A percentile compares a stretch with the other conserved stretches of the same genome.
Conservation (phyloP, 805 yeast genomes). For the Scheffersomyces amazonensis region DNA sequence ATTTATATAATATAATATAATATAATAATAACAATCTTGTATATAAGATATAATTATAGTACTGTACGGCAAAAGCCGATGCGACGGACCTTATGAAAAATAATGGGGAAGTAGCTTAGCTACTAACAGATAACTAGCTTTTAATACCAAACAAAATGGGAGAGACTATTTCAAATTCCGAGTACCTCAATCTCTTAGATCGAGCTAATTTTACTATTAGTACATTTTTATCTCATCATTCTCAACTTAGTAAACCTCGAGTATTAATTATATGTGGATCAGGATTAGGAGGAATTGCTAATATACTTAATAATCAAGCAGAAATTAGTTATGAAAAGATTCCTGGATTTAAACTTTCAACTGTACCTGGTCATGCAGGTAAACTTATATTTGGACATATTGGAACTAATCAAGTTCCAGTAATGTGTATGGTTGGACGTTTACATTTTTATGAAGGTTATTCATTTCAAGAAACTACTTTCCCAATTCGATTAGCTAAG, state of each 20-base stretch:
- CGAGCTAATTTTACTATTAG: conserved; percentile 7
- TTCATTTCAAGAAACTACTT: conserved; percentile 73
- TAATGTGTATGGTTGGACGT: conserved; percentile 91
- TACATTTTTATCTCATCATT: background rate
- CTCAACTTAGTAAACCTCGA: conserved; percentile 41
- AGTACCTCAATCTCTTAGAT: conserved; percentile 10
- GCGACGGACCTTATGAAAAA: too few relatives aligned
- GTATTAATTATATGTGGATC: conserved; percentile 90
- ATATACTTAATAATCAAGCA: conserved; percentile 39
- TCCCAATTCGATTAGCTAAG: conserved; percentile 78
- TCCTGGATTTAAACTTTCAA: conserved; percentile 78
- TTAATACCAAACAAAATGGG: too few relatives aligned
- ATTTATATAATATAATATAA: too few relatives aligned
- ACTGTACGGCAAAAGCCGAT: too few relatives aligned
- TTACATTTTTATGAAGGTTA: conserved; percentile 92
- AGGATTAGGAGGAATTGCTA: conserved; percentile 85
- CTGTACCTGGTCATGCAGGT: conserved; percentile 91
- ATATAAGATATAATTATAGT: too few relatives aligned
- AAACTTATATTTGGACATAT: conserved; percentile 74
- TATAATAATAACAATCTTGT: too few relatives aligned
- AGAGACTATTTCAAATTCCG: conserved; percentile 12
- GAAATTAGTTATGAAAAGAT: conserved; percentile 63
- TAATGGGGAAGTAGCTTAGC: too few relatives aligned
- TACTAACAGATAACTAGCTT: too few relatives aligned
- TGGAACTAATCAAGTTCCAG: conserved; percentile 68